Evolutionary conservation across 2,329 filamentous ascomycete species (phyloP), one percentile per base, ranked within the genome.

Genomic region (Fusarium sp.): DNA sequence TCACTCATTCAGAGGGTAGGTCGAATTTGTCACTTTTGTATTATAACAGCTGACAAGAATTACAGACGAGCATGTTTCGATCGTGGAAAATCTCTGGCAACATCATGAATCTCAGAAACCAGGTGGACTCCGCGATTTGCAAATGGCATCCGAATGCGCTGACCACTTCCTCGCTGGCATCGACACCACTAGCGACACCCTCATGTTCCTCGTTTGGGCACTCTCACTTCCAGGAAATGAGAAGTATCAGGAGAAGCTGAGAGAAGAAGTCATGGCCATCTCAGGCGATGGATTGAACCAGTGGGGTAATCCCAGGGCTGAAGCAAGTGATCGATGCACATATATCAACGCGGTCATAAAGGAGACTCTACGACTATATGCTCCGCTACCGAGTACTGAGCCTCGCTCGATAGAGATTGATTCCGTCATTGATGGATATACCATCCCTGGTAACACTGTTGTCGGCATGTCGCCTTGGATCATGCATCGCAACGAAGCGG

Each of bases 91-190:
- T 12, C 77, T 86, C 7, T 83, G 81, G 78, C 73, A 79, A 22
- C 69, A 80, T 38, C 79, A 81, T 41, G 25, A 77, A 25, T 63
- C 74, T 10, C 71, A 75, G 6, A 80, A 76, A 36, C 61, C 70
- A 5, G 60, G 60, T 13, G 71, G 75, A 6, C 72, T 86, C 7
- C 77, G 80, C 14, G 82, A 84, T 36, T 71, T 86, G 11, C 84
- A 87, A 25, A 84, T 86, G 42, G 87, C 87, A 1, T 86, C 86
- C 0, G 87, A 89, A 75, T 83, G 81, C 17, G 86, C 86, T 2
- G 87, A 89, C 59, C 87, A 89, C 64, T 80, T 88, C 17, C 79
- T 86, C 1, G 87, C 86, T 0, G 86, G 86, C 0, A 86, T 88
- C 14, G 85, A 88, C 62, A 88, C 86, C 1, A 87, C 86, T 1